phyloP scores from a whole-genome alignment of 495 filamentous ascomycete species.

The Aeminium ludgeri region DNA sequence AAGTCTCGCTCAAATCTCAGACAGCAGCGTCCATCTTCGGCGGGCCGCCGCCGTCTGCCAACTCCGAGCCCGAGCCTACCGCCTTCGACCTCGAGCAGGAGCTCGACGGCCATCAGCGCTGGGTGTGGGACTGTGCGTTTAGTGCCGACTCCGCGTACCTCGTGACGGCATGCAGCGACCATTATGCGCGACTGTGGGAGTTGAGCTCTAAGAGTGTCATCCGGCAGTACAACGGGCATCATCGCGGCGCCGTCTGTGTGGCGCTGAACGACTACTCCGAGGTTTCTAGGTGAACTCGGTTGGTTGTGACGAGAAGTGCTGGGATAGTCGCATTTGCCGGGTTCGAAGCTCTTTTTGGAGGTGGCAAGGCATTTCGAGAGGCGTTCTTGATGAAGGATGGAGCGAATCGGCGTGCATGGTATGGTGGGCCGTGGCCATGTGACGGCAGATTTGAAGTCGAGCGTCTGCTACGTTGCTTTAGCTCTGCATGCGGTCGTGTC shows the following conservation, averaged over 20 bases:
- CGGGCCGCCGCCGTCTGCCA: background rate
- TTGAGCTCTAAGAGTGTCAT: slow-evolving; percentile 71
- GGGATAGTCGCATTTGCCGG: no score
- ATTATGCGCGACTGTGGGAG: slow-evolving; percentile 96
- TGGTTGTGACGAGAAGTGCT: no score
- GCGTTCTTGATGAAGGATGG: no score
- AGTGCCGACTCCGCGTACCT: slow-evolving; percentile 91
- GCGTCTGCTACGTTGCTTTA: no score
- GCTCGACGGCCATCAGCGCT: slow-evolving; percentile 84
- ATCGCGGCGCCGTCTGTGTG: slow-evolving; percentile 87
- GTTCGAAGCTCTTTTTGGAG: no score
- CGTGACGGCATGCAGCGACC: slow-evolving; percentile 94
- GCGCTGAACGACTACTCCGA: slow-evolving; percentile 95
- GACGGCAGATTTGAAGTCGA: no score
- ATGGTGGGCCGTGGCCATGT: no score
- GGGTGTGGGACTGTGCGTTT: slow-evolving; percentile 99
- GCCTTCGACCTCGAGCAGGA: slow-evolving; percentile 73
- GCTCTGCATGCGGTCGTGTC: no score
- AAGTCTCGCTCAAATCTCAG: no score
- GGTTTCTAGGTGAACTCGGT: no score
- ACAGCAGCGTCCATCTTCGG: background rate
- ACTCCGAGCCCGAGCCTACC: slow-evolving; percentile 22
- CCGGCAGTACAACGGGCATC: slow-evolving; percentile 94
- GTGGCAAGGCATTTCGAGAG: no score
- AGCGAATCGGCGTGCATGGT: no score